phyloP scores from a whole-genome alignment of 805 yeast genomes.

The Saccharomycopsis schoenii region DNA sequence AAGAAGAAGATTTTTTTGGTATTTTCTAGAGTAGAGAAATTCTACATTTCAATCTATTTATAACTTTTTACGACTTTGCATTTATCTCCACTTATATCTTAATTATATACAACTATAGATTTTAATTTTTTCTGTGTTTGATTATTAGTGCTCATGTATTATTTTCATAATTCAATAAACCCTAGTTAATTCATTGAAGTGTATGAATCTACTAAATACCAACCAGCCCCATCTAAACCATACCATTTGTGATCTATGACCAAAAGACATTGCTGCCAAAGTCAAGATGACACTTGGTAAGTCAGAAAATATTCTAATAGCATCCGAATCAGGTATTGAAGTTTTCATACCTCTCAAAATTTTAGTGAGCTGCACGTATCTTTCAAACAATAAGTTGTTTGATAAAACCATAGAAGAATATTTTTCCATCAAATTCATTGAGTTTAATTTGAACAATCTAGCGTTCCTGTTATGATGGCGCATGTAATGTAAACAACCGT shows the following conservation, averaged over 20 bases:
- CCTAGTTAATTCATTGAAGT: conserved; percentile 52
- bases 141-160: not conserved
- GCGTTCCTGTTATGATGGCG: conserved; percentile 15
- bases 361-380: not conserved
- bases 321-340: not conserved
- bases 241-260: conserved; percentile 83
- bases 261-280: conserved; percentile 67
- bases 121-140: not conserved
- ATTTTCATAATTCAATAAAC: not conserved
- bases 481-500: conserved; percentile 36
- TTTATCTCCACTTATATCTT: not conserved
- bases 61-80: not conserved
- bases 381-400: conserved; percentile 5
- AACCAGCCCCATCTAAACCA: conserved; percentile 95
- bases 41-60: too few species aligned
- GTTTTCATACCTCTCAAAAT: conserved; percentile 1
- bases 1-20: conserved; percentile 18
- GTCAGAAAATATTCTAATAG: conserved; percentile 23
- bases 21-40: not conserved
- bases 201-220: conserved; percentile 62
- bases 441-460: conserved; percentile 26
- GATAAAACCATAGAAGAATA: conserved; percentile 17
- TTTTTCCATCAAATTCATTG: conserved; percentile 24
- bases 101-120: not conserved
- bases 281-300: conserved; percentile 25